Evolutionary conservation across 208 protist genomes (phyloP).

Genomic region (Acanthamoeba lenticulata): DNA sequence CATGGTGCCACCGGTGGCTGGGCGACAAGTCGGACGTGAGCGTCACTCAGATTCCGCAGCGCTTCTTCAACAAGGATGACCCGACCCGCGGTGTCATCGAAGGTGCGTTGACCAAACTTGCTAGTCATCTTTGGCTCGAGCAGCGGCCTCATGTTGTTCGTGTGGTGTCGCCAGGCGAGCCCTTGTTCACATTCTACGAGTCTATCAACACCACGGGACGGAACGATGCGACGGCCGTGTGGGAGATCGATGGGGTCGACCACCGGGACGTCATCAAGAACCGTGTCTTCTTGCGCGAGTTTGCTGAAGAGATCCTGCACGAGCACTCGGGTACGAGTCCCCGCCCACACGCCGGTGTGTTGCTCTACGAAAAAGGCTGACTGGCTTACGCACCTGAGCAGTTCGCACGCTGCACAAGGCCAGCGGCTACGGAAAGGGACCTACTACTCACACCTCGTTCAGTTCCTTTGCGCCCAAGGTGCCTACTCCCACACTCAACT

Average conservation of each 20-base stretch:
- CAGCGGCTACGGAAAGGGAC: background rate
- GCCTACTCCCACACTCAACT: background rate
- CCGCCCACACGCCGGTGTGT: too few relatives aligned
- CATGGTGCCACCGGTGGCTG: conserved; percentile 16
- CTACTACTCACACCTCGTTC: background rate
- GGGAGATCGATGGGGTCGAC: conserved; percentile 19
- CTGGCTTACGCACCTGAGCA: too few relatives aligned
- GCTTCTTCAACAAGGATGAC: conserved; percentile 18
- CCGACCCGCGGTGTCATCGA: background rate
- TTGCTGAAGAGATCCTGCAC: conserved; percentile 12
- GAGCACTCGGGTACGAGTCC: background rate
- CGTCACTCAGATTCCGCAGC: conserved; percentile 18
- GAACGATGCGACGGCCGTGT: background rate
- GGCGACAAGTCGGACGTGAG: background rate
- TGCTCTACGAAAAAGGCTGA: too few relatives aligned
- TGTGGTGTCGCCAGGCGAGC: background rate
- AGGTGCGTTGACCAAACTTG: background rate
- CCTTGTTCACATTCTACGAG: conserved; percentile 27
- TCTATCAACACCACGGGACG: background rate
- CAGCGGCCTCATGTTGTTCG: background rate
- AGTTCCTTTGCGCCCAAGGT: background rate
- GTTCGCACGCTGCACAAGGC: background rate
- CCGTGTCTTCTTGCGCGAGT: conserved; percentile 16
- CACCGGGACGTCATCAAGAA: conserved; percentile 22
- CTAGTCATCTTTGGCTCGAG: background rate